These are phyloP conservation scores for Hydnomerulius pinastri DNA, from an alignment of 768 basidiomycete species.

Conservation along the genomic window DNA sequence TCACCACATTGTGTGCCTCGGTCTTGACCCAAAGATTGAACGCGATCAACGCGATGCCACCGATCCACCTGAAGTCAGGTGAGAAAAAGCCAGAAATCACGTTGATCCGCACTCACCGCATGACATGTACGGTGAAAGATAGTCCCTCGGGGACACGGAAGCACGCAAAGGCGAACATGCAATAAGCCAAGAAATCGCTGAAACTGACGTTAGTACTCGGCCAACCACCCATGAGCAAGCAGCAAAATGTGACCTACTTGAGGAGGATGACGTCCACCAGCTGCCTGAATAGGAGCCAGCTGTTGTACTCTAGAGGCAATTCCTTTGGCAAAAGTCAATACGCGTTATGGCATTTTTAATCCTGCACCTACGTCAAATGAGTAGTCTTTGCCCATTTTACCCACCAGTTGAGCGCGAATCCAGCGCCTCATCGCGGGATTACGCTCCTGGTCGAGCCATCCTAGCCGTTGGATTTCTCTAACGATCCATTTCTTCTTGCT, in stretches of 20 bases:
- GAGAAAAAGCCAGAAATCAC: neutral
- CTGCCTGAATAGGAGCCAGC: slow-evolving; percentile 95
- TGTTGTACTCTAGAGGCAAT: slow-evolving; percentile 90
- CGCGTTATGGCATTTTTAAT: slow-evolving; percentile 7
- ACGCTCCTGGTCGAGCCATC: slow-evolving; percentile 84
- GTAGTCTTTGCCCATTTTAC: slow-evolving; percentile 95
- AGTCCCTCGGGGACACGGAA: slow-evolving; percentile 84
- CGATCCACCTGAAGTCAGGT: slow-evolving; percentile 67
- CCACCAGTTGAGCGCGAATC: slow-evolving; percentile 83
- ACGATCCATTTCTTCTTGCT: slow-evolving; percentile 97
- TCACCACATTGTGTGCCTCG: slow-evolving; percentile 96
- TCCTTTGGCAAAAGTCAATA: slow-evolving; percentile 49
- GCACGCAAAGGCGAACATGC: slow-evolving; percentile 92
- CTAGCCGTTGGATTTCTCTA: slow-evolving; percentile 68
- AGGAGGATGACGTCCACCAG: slow-evolving; percentile 94
- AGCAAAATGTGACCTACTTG: slow-evolving; percentile 59
- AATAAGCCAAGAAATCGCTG: slow-evolving; percentile 94
- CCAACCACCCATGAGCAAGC: neutral
- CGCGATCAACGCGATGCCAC: slow-evolving; percentile 79
- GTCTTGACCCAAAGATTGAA: slow-evolving; percentile 99
- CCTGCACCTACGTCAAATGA: slow-evolving; percentile 75
- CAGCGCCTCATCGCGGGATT: slow-evolving; percentile 68
- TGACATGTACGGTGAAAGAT: slow-evolving; percentile 68
- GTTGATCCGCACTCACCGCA: slow-evolving; percentile 55
- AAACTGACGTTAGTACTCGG: slow-evolving; percentile 5